Base-by-base conservation (phyloP, 2,329 filamentous ascomycete genomes). In the Hyphodiscus sp. region DNA sequence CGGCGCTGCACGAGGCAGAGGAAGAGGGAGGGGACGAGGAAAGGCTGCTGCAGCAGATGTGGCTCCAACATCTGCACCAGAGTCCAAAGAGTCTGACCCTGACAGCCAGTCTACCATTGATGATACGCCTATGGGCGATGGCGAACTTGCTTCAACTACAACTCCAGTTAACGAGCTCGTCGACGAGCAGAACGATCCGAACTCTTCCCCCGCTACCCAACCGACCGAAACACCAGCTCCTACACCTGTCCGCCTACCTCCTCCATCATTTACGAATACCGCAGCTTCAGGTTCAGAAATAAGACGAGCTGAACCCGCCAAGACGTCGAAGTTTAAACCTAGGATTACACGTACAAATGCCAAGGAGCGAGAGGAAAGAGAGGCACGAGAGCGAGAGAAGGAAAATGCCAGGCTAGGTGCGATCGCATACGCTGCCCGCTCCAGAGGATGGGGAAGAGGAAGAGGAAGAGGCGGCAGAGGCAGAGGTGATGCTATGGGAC, bases 401-500 rank as follows among this genome's bases (percentile, higher is more conserved):
- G 43, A 53, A 16, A 49, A 43, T 19, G 60, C 57, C 13, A 56
- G 50, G 33, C 51, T 59, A 48, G 47, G 18, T 19, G 33, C 33
- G 23, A 16, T 29, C 53, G 44, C 58, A 52, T 41, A 52, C 50
- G 53, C 52, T 51, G 52, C 55, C 9, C n/a, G 47, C 10, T 56
- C 59, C 45, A 42, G 47, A 26, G 33, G 47, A n/a, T 16, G 29
- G 33, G 47, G 47, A 29, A n/a, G 47, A 43, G 33, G 47, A 29
- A n/a, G 47, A 43, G 33, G 33, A 6, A 56, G 59, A 45, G 51
- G 54, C 18, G 58, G 55, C 15, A 55, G 65, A 46, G 64, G 65
- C 15, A 61, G 66, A 57, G 66, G 67, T 23, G 65, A 67, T 65
- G 59, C 59, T 42, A 68, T 69, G 67, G 66, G 66, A 20, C 57